Conservation (phyloP, 2,329 filamentous ascomycete species). For the Reticulascus tulasneorum region DNA sequence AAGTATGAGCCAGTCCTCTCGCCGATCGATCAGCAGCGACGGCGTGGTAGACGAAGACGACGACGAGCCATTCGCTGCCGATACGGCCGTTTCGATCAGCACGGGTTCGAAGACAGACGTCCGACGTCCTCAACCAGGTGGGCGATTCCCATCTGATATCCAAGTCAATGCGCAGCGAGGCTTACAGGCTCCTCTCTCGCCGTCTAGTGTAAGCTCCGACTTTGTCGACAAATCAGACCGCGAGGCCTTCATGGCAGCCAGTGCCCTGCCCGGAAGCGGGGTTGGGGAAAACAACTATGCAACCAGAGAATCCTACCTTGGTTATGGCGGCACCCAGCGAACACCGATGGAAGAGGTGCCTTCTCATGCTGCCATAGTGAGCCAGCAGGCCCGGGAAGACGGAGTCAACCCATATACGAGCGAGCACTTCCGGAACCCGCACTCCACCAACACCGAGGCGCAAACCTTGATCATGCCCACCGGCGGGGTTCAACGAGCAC, state of each 20-base stretch:
- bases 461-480: conserved; percentile 2
- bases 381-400: conserved; percentile 47
- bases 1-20: conserved; percentile 66
- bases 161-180: conserved; percentile 74
- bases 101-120: conserved; percentile 48
- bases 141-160: conserved; percentile 93
- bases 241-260: conserved; percentile 56
- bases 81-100: conserved; percentile 50
- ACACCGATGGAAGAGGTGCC: conserved; percentile 45
- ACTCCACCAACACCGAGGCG: background rate
- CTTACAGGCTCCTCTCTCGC: conserved; percentile 74
- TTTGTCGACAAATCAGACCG: conserved; percentile 43
- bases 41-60: conserved; percentile 73
- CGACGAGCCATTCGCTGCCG: conserved; percentile 58
- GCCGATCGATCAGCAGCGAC: conserved; percentile 65
- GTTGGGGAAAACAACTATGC: background rate
- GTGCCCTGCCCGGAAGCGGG: conserved; percentile 38
- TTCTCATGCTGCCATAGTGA: conserved; percentile 46
- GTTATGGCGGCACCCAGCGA: conserved; percentile 43
- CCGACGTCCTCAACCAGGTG: conserved; percentile 82
- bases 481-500: conserved; percentile 3
- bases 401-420: conserved; percentile 56
- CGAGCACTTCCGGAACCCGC: conserved; percentile 30
- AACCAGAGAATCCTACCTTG: conserved; percentile 16
- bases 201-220: conserved; percentile 76